Percentiles rank a stretch among this genome's conserved stretches.
Evolutionary conservation across 371 early-diverging fungal genomes (phyloP).

Genomic region (Mortierella sp.): DNA sequence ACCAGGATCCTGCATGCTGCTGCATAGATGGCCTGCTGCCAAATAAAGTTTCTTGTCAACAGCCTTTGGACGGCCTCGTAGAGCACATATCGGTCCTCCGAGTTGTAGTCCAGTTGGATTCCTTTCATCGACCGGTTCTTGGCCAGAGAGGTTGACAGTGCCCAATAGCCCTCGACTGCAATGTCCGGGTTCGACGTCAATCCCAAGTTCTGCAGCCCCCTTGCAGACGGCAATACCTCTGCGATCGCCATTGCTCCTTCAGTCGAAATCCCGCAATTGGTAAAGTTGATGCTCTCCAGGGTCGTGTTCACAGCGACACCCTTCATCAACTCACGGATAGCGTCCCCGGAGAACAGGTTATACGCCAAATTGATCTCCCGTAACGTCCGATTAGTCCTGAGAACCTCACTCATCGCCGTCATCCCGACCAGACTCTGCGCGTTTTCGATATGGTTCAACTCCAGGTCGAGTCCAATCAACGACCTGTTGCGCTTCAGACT

Average conservation of each 20-base stretch:
- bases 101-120: constrained; percentile 58
- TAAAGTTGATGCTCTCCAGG: constrained; percentile 52
- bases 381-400: constrained; percentile 27
- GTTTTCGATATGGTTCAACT: constrained; percentile 51
- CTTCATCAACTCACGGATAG: constrained; percentile 35
- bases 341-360: constrained; percentile 34
- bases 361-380: constrained; percentile 54
- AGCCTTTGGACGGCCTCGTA: constrained; percentile 55
- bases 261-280: constrained; percentile 51
- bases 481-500: constrained; percentile 39
- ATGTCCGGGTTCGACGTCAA: constrained; percentile 51
- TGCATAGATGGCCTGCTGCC: constrained; percentile 47
- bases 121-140: constrained; percentile 55
- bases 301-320: constrained; percentile 51
- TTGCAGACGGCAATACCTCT: constrained; percentile 37
- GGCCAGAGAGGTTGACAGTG: constrained; percentile 35
- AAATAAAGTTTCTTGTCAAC: constrained; percentile 55
- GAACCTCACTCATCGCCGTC: constrained; percentile 38
- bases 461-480: constrained; percentile 47
- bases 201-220: constrained; percentile 52
- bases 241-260: constrained; percentile 49
- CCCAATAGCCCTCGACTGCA: constrained; percentile 55
- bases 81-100: constrained; percentile 50
- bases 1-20: constrained; percentile 47
- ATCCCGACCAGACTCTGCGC: constrained; percentile 31